phyloP scores from a whole-genome alignment of 306 rosid species.

The Trichosanthes cucumerina region DNA sequence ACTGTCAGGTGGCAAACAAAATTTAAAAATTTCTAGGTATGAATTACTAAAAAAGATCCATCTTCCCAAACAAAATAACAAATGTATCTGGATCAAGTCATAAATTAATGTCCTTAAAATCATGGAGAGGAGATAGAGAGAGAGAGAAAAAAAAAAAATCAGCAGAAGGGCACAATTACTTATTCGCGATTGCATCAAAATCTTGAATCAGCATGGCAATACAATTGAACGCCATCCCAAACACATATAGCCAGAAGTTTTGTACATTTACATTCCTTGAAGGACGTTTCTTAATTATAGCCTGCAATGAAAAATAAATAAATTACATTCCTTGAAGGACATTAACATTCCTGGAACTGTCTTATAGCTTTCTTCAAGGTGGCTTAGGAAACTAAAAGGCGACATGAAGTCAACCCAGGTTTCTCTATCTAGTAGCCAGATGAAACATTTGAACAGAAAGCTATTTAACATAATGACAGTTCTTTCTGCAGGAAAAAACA shows the following conservation, averaged over 20 bases:
- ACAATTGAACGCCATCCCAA: constrained; percentile 89
- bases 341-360: background rate
- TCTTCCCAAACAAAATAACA: background rate
- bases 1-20: background rate
- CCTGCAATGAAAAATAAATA: constrained; percentile 35
- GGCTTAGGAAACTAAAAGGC: background rate
- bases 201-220: constrained; percentile 87
- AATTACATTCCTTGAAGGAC: no score
- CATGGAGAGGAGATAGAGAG: background rate
- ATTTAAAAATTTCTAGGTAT: background rate
- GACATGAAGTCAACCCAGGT: background rate
- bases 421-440: background rate
- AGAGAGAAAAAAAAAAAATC: background rate
- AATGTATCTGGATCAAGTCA: background rate
- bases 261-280: constrained; percentile 90
- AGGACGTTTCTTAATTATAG: constrained; percentile 90
- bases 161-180: constrained; percentile 38
- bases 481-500: background rate
- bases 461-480: background rate
- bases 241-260: constrained; percentile 89
- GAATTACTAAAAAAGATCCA: background rate
- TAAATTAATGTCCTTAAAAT: background rate
- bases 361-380: background rate
- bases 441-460: background rate
- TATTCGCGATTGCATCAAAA: constrained; percentile 79